Evolutionary conservation across 1,284 basidiomycete species (phyloP).

Genomic region (Leccinum fallax): DNA sequence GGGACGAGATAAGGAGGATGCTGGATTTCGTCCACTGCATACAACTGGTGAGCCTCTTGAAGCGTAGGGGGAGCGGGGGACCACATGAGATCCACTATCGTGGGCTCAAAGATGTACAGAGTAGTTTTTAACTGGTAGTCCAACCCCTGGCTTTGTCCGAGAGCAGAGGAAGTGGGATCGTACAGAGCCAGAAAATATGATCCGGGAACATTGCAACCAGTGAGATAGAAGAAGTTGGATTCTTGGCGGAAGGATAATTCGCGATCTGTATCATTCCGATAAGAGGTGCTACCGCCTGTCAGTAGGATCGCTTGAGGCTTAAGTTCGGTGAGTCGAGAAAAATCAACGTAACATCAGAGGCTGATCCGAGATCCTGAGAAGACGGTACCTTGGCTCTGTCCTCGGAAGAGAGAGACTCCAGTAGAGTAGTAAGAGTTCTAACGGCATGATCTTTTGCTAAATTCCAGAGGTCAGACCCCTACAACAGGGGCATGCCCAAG

Average conservation of each 20-base stretch:
- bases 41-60: slow-evolving; percentile 53
- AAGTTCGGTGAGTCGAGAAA: background rate
- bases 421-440: slow-evolving; percentile 53
- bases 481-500: background rate
- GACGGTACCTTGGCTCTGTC: slow-evolving; percentile 53
- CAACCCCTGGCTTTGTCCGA: background rate
- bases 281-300: slow-evolving; percentile 61
- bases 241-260: slow-evolving; percentile 80
- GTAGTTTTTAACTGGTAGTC: slow-evolving; percentile 43
- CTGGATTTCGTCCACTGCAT: slow-evolving; percentile 61
- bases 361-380: background rate
- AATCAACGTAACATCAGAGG: background rate
- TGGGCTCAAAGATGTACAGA: slow-evolving; percentile 76
- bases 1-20: slow-evolving; percentile 52
- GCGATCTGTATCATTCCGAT: slow-evolving; percentile 86
- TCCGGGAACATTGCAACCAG: slow-evolving; percentile 74
- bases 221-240: slow-evolving; percentile 88
- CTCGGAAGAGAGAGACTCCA: slow-evolving; percentile 46
- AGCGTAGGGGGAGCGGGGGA: slow-evolving; percentile 79
- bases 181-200: slow-evolving; percentile 70
- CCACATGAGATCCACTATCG: slow-evolving; percentile 81
- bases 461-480: background rate
- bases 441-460: slow-evolving; percentile 50
- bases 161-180: slow-evolving; percentile 34
- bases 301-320: slow-evolving; percentile 64